Conservation (phyloP, 2,329 filamentous ascomycete species). For the Plenodomus biglobosus region DNA sequence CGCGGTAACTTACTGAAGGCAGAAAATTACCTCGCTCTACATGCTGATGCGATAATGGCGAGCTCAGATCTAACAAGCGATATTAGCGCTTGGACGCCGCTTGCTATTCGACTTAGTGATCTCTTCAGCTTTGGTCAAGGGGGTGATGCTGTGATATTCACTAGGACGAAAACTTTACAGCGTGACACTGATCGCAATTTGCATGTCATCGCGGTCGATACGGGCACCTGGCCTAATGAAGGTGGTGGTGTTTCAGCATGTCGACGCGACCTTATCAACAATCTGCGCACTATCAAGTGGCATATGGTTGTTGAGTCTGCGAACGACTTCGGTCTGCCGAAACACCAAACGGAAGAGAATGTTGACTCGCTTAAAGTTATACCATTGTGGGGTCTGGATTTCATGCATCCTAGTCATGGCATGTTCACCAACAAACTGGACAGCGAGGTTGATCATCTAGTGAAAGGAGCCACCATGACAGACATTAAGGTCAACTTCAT, state of each 20-base stretch:
- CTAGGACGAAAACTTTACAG: constrained; percentile 50
- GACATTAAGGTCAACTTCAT: constrained; percentile 47
- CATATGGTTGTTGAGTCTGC: constrained; percentile 49
- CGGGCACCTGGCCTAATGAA: constrained; percentile 49
- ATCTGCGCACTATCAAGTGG: constrained; percentile 47
- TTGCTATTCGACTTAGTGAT: constrained; percentile 56
- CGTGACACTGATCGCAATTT: constrained; percentile 46
- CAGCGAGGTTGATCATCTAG: constrained; percentile 42
- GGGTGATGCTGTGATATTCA: constrained; percentile 56
- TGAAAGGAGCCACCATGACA: constrained; percentile 37
- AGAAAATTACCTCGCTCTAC: constrained; percentile 44
- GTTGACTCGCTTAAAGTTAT: constrained; percentile 48
- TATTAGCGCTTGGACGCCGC: constrained; percentile 56
- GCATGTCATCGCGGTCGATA: constrained; percentile 47
- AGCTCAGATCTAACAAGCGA: constrained; percentile 55
- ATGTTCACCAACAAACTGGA: constrained; percentile 48
- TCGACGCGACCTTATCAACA: constrained; percentile 48
- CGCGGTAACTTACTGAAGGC: constrained; percentile 41
- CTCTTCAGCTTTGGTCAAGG: constrained; percentile 56
- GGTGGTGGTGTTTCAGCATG: constrained; percentile 48
- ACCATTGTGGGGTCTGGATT: constrained; percentile 48
- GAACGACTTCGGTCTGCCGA: constrained; percentile 48
- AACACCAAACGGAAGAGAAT: constrained; percentile 48
- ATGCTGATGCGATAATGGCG: constrained; percentile 55
- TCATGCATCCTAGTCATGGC: constrained; percentile 46